Evolutionary conservation across 495 filamentous ascomycete genomes (phyloP).

Genomic region (Tricharina praecox): DNA sequence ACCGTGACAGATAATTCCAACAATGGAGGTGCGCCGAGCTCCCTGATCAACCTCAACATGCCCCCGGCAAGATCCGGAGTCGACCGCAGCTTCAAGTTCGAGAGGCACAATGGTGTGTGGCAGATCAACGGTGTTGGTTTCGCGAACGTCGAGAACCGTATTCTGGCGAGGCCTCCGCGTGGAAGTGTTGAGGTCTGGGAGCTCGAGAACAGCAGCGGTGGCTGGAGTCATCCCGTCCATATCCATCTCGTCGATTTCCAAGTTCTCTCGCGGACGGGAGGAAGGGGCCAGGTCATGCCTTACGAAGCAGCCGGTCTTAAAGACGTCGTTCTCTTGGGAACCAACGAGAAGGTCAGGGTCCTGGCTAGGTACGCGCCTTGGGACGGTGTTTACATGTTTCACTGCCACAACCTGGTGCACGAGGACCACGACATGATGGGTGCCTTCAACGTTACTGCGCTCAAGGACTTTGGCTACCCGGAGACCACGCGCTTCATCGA

Average conservation of each 20-base stretch:
- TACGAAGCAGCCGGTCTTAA: constrained; percentile 38
- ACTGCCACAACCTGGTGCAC: constrained; percentile 40
- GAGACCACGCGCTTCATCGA: constrained; percentile 31
- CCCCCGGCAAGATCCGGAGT: constrained; percentile 27
- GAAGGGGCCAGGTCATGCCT: constrained; percentile 27
- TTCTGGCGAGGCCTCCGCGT: constrained; percentile 34
- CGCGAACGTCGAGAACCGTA: constrained; percentile 34
- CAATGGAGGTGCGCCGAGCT: constrained; percentile 27
- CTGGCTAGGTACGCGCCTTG: constrained; percentile 37
- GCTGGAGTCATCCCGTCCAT: constrained; percentile 40
- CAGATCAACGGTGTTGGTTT: constrained; percentile 38
- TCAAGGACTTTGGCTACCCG: constrained; percentile 33
- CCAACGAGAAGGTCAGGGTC: constrained; percentile 34
- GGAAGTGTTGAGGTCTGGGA: constrained; percentile 37
- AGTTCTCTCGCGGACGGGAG: constrained; percentile 32
- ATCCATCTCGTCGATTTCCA: constrained; percentile 44
- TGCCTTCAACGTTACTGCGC: constrained; percentile 39
- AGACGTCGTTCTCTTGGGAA: constrained; percentile 36
- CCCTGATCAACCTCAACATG: constrained; percentile 26
- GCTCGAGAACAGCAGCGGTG: constrained; percentile 33
- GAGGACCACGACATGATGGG: constrained; percentile 48
- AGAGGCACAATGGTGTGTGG: constrained; percentile 28
- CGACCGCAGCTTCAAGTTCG: constrained; percentile 33
- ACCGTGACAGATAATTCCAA: constrained; percentile 27
- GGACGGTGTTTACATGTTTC: constrained; percentile 36